Conservation (phyloP, 768 basidiomycete genomes). For the Cubamyces sp. region DNA sequence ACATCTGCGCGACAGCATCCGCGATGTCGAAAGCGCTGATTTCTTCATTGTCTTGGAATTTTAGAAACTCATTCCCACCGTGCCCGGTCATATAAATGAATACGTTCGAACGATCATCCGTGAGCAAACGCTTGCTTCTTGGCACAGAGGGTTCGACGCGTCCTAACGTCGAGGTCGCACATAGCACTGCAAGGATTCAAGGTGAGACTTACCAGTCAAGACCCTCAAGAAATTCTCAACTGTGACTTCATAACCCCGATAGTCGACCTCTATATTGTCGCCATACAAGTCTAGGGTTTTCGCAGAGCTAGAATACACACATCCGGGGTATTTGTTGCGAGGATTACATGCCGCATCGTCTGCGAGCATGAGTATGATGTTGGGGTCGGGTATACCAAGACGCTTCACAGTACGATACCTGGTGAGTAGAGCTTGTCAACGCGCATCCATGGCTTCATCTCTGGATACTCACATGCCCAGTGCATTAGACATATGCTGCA, state of each 20-base stretch:
- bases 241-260: conserved; percentile 96
- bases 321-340: conserved; percentile 89
- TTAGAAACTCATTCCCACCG: conserved; percentile 97
- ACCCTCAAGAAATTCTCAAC: conserved; percentile 95
- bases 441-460: background rate
- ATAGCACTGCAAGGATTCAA: background rate
- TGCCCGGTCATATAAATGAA: conserved; percentile 99
- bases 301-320: conserved; percentile 88
- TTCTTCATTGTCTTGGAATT: conserved; percentile 99
- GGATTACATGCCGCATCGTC: conserved; percentile 96
- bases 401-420: conserved; percentile 99
- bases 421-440: background rate
- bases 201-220: conserved; percentile 70
- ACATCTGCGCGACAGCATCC: conserved; percentile 98
- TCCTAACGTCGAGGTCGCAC: conserved; percentile 49
- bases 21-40: conserved; percentile 97
- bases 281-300: conserved; percentile 89
- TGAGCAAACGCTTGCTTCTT: conserved; percentile 88
- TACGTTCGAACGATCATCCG: conserved; percentile 89
- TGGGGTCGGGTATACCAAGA: conserved; percentile 96
- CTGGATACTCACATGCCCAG: conserved; percentile 81
- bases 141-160: conserved; percentile 85
- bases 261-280: conserved; percentile 97
- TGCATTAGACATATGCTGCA: conserved; percentile 96
- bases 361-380: conserved; percentile 98